Evolutionary conservation across 1,284 basidiomycete genomes (phyloP).

Genomic region (Ganoderma leucocontextum): DNA sequence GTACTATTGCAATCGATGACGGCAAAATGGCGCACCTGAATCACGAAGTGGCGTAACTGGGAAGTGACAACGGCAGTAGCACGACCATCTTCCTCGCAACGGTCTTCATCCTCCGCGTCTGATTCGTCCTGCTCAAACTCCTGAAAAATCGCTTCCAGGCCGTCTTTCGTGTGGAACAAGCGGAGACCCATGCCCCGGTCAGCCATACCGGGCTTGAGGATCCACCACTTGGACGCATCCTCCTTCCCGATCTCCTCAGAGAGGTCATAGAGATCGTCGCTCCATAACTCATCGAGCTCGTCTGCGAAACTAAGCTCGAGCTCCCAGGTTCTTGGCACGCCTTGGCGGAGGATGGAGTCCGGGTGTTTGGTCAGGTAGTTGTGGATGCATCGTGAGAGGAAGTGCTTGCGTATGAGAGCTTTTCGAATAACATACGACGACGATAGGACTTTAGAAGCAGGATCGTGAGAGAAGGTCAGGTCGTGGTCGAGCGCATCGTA

Average conservation of each 20-base stretch:
- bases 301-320: slow-evolving; percentile 93
- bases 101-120: slow-evolving; percentile 48
- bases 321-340: slow-evolving; percentile 85
- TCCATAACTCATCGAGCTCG: slow-evolving; percentile 94
- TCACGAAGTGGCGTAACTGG: slow-evolving; percentile 95
- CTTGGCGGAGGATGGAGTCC: slow-evolving; percentile 58
- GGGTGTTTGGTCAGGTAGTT: slow-evolving; percentile 81
- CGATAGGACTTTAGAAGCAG: slow-evolving; percentile 59
- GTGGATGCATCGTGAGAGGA: slow-evolving; percentile 81
- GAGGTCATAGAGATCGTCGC: slow-evolving; percentile 94
- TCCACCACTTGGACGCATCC: slow-evolving; percentile 76
- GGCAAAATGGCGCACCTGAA: slow-evolving; percentile 74
- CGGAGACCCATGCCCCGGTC: slow-evolving; percentile 96
- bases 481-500: slow-evolving; percentile 88
- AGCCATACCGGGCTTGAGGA: slow-evolving; percentile 97
- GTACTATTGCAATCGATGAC: background rate
- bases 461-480: slow-evolving; percentile 56
- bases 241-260: slow-evolving; percentile 64
- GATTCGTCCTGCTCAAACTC: slow-evolving; percentile 78
- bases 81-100: slow-evolving; percentile 41
- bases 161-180: slow-evolving; percentile 84
- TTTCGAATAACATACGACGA: slow-evolving; percentile 93
- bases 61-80: slow-evolving; percentile 79
- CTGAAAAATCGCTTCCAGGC: slow-evolving; percentile 82
- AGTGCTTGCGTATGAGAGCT: slow-evolving; percentile 95